These are phyloP conservation scores for Monilinia laxa DNA, from an alignment of 2,329 filamentous ascomycete genomes.

Conservation along the genomic window DNA sequence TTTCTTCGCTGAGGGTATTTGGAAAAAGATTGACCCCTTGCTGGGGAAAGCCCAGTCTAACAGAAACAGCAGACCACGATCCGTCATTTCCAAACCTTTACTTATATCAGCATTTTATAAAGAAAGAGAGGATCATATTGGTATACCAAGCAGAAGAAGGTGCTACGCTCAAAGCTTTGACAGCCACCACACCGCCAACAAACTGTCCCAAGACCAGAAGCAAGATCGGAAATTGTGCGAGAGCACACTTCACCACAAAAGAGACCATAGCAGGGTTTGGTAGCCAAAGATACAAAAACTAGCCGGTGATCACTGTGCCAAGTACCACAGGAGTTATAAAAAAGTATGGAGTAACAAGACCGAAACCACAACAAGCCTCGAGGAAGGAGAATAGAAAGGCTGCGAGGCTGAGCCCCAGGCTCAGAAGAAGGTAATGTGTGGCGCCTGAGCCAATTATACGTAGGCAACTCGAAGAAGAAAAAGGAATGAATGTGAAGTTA, in stretches of 20 bases:
- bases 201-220: background rate
- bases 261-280: background rate
- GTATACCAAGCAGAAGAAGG: conserved; percentile 37
- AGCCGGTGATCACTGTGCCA: background rate
- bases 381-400: background rate
- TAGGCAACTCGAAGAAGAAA: background rate
- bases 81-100: conserved; percentile 64
- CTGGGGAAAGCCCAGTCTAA: conserved; percentile 56
- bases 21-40: conserved; percentile 57
- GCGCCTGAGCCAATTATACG: background rate
- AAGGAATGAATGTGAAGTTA: too few species aligned
- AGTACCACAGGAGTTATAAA: background rate
- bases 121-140: too few species aligned
- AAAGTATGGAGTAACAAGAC: background rate
- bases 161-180: conserved; percentile 33
- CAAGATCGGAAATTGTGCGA: background rate
- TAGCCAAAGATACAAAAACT: background rate
- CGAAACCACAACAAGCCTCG: background rate
- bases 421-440: background rate
- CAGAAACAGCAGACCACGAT: conserved; percentile 67
- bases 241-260: background rate
- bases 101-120: background rate
- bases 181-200: conserved; percentile 10
- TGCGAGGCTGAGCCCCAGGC: background rate
- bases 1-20: conserved; percentile 69